Evolutionary conservation across 306 rosid species (phyloP).

Genomic region (Senna siamea): DNA sequence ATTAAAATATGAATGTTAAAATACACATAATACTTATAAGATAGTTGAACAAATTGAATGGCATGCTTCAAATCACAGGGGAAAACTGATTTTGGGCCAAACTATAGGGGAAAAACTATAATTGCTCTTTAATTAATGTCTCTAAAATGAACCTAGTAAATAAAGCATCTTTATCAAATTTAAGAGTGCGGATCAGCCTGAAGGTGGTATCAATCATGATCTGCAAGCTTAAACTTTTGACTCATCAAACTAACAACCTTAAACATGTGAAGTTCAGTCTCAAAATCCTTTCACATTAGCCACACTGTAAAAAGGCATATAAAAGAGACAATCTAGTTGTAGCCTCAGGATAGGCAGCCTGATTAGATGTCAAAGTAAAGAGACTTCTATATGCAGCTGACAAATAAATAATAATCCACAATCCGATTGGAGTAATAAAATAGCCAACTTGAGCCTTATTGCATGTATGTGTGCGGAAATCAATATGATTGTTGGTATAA

Average conservation of each 20-base stretch:
- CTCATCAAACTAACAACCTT: neutral
- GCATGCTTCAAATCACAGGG: too few species aligned
- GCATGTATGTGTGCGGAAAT: neutral
- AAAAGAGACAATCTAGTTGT: neutral
- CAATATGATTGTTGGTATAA: neutral
- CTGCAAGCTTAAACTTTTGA: neutral
- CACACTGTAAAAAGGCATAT: neutral
- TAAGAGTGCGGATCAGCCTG: constrained; percentile 11
- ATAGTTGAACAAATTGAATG: too few species aligned
- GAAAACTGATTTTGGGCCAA: too few species aligned
- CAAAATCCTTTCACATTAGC: neutral
- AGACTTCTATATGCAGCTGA: neutral
- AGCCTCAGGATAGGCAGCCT: neutral
- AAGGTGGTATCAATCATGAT: neutral
- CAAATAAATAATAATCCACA: neutral
- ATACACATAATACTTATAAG: too few species aligned
- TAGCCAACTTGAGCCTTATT: neutral
- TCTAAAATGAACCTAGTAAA: neutral
- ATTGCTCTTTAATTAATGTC: neutral
- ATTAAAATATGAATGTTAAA: too few species aligned
- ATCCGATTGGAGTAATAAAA: neutral
- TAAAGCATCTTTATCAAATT: neutral
- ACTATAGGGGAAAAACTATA: too few species aligned
- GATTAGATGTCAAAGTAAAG: neutral
- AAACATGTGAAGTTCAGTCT: neutral